Evolutionary conservation across 441 rosid genomes (phyloP).

Genomic region (Pelargonium fulgidum): DNA sequence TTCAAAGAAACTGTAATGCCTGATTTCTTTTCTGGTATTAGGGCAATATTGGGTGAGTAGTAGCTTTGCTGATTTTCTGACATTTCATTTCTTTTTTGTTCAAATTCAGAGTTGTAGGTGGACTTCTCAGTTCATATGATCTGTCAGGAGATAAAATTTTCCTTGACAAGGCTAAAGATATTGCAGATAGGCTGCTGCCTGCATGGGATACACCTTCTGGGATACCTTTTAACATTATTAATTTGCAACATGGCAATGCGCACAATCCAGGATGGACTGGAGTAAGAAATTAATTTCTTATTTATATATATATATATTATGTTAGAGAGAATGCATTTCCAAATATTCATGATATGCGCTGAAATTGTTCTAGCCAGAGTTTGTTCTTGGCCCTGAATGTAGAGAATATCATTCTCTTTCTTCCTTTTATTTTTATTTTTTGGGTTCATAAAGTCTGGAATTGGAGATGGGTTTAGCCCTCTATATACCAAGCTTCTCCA

Average conservation of each 20-base stretch:
- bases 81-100: constrained; percentile 8
- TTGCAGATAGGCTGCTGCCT: constrained; percentile 90
- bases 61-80: constrained; percentile 18
- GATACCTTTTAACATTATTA: constrained; percentile 80
- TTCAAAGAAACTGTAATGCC: constrained; percentile 11
- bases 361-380: neutral
- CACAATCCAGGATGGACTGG: constrained; percentile 91
- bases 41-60: neutral
- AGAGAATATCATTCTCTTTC: too few species aligned
- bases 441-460: too few species aligned
- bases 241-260: constrained; percentile 75
- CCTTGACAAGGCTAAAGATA: constrained; percentile 86
- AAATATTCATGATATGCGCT: neutral
- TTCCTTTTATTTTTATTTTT: too few species aligned
- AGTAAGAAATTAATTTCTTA: constrained; percentile 41
- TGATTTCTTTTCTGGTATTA: constrained; percentile 1
- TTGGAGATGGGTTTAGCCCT: too few species aligned
- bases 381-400: neutral
- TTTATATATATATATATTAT: neutral
- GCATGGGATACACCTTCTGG: constrained; percentile 86
- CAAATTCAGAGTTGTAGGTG: constrained; percentile 86
- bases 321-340: neutral
- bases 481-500: neutral
- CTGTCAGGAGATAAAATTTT: constrained; percentile 82
- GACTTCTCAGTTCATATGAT: constrained; percentile 94